Evolutionary conservation across 2,329 filamentous ascomycete species (phyloP).

Genomic region (Byssothecium circinans): DNA sequence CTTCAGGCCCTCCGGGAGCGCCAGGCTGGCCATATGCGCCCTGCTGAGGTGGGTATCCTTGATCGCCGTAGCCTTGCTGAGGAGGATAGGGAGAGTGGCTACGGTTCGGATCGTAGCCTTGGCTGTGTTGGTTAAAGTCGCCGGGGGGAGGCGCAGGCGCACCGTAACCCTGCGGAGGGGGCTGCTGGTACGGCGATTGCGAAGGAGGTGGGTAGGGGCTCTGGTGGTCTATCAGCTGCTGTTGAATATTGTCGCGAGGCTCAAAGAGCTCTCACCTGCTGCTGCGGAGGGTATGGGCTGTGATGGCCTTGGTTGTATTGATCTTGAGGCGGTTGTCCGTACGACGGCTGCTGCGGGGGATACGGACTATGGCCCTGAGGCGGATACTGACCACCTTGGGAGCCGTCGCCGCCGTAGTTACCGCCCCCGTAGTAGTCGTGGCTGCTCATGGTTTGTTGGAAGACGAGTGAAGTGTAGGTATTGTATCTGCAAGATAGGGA

Average conservation of each 20-base stretch:
- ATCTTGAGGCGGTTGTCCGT: constrained; percentile 30
- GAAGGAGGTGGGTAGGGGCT: constrained; percentile 29
- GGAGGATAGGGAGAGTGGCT: constrained; percentile 41
- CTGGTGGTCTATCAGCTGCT: constrained; percentile 21
- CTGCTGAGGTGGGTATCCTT: constrained; percentile 39
- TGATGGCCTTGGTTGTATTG: constrained; percentile 31
- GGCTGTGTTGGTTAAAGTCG: constrained; percentile 31
- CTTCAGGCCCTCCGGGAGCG: constrained; percentile 31
- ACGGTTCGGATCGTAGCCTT: constrained; percentile 37
- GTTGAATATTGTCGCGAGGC: not conserved
- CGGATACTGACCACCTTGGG: constrained; percentile 23
- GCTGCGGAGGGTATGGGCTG: constrained; percentile 30
- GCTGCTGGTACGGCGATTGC: constrained; percentile 34
- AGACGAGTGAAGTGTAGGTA: not conserved
- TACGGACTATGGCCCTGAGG: constrained; percentile 26
- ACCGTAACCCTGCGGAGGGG: constrained; percentile 35
- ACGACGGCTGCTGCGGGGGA: constrained; percentile 22
- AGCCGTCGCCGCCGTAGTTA: constrained; percentile 37
- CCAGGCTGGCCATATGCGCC: constrained; percentile 11
- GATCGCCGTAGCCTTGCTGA: constrained; percentile 34
- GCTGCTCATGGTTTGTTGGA: constrained; percentile 22
- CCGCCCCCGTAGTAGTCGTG: constrained; percentile 39
- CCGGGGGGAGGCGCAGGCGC: constrained; percentile 16
- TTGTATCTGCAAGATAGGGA: constrained; percentile 1
- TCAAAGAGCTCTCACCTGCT: constrained; percentile 14